These are phyloP conservation scores for Mediolabrus comicus DNA, from an alignment of 108 stramenopile species.

Conservation along the genomic window DNA sequence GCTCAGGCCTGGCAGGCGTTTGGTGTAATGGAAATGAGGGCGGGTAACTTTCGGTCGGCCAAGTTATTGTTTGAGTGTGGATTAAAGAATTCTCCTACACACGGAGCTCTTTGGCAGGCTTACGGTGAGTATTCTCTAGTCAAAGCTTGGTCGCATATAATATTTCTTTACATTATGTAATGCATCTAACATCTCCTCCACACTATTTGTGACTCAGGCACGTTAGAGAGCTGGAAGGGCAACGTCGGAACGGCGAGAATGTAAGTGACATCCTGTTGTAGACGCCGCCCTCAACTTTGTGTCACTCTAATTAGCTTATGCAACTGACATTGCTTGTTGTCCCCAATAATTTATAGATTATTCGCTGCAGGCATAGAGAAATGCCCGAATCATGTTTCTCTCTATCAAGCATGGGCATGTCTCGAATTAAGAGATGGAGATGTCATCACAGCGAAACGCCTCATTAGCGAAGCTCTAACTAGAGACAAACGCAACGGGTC, in stretches of 20 bases:
- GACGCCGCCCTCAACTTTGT: background rate
- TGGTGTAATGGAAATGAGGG: constrained; percentile 87
- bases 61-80: constrained; percentile 74
- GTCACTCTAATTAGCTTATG: background rate
- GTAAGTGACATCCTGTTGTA: constrained; percentile 8
- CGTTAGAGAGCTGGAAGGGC: constrained; percentile 62
- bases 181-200: background rate
- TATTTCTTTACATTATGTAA: no score
- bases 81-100: constrained; percentile 63
- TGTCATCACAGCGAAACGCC: constrained; percentile 56
- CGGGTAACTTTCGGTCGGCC: constrained; percentile 70
- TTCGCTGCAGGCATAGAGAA: constrained; percentile 73
- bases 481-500: constrained; percentile 67
- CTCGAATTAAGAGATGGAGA: constrained; percentile 71
- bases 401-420: constrained; percentile 81
- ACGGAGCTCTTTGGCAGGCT: constrained; percentile 84
- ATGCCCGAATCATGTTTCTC: constrained; percentile 60
- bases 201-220: constrained; percentile 3
- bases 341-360: constrained; percentile 17
- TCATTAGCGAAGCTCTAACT: constrained; percentile 75
- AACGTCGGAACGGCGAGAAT: constrained; percentile 59
- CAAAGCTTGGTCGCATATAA: no score
- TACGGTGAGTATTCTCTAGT: constrained; percentile 44
- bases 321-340: no score
- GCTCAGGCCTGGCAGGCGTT: constrained; percentile 90